Evolutionary conservation across 371 early-diverging fungal species (phyloP), one percentile per base, ranked within the genome.

Genomic region (Apophysomyces ossiformis): DNA sequence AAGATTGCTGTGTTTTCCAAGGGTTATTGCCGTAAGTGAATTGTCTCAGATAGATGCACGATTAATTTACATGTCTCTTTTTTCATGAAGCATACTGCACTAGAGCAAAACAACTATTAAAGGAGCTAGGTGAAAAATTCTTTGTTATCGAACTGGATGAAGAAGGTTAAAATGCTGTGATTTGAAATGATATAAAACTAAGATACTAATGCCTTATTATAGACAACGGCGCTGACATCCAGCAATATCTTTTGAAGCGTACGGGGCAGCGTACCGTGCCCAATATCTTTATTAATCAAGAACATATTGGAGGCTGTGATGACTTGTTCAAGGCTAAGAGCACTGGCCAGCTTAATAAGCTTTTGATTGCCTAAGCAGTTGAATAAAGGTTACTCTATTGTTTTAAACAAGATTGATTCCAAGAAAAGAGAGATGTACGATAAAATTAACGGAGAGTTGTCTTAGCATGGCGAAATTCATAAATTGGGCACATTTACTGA

Each of bases 221-320:
- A 58, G 86, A 73, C 13, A 70, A 94, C 61, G 96, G 95, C 13
- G 44, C 69, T 38, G 88, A 76, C 0, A 93, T 96, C 59, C 95
- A 94, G 73, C 71, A 62, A 7, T 87, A 89, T 60, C 85, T 96
- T 32, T 39, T 50, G 9, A 67, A 80, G 46, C 72, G 84, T 69
- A 93, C 91, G 12, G 88, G 88, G 4, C 95, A 95, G 79, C 76
- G 90, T 44, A 92, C 93, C 11, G 94, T 96, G 18, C 96, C 96
- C 61, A 95, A 94, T 76, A 89, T 95, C 67, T 96, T 92, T 73
- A 89, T 94, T 70, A 79, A 85, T n/a, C 77, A 82, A 45, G 68
- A 87, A 45, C 94, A 94, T 66, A 69, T 95, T 67, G 96, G 96
- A 32, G 95, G 95, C 21, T 88, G 86, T 68, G 90, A 90, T 64